Base-by-base conservation (phyloP, 2,329 filamentous ascomycete genomes). In the Alternaria brassicae region DNA sequence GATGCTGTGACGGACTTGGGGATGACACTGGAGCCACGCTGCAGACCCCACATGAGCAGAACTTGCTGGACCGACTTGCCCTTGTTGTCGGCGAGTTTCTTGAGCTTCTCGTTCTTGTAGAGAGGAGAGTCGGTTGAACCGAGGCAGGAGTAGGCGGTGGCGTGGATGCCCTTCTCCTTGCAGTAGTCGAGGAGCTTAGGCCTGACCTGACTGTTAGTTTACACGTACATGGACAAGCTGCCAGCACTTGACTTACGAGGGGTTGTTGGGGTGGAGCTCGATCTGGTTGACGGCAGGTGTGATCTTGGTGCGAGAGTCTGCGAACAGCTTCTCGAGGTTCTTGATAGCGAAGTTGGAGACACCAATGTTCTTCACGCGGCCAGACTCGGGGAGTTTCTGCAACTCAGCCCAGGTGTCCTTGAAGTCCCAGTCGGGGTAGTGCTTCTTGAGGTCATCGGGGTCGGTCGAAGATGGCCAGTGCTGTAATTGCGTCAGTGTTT, bases 341-440 rank as follows among this genome's bases (percentile, higher is more conserved):
- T 82, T 86, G 76, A 93, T 91, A 64, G 85, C 89, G 77, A 96
- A 95, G 84, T 96, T 96, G 78, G 90, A 92, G 57, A 95, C 90
- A 70, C 91, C 91, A 75, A 94, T 92, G 82, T 91, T 92, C 79
- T 84, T 86, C 51, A 90, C 90, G 79, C 92, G 91, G 76, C 89
- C 88, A 42, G 85, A 87, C 10, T 79, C 85, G 23, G 87, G 80
- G 45, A 92, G 82, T 82, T 89, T 90, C 80, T 91, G 87, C 83
- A 91, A 82, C 81, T 89, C 88, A 61, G 83, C 81, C 85, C 85
- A 96, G 25, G 92, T 95, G 79, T 95, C 88, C 70, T 91, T 83
- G 78, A 91, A 94, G 81, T 92, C 85, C 91, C 91, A 94, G 81
- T 92, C 91, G 30, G 86, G 82, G 63, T 88, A 85, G 75, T 89